A percentile compares a stretch with the other conserved stretches of the same genome.
Conservation (phyloP, 2,329 filamentous ascomycete species). For the Talaromyces sp. region DNA sequence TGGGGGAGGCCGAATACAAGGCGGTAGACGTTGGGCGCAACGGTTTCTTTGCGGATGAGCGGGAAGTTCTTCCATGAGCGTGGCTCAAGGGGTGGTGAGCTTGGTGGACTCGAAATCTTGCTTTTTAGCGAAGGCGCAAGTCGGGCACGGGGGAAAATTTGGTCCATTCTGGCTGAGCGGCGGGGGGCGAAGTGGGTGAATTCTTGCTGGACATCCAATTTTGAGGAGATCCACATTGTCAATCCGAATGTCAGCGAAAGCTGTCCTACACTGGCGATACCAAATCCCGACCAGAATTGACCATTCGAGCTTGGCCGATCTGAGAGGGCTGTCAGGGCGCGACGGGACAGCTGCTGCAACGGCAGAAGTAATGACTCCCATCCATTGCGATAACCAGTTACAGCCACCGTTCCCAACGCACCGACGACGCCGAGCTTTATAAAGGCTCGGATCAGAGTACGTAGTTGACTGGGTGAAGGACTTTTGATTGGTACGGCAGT, state of each 20-base stretch:
- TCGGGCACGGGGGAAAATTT: constrained; percentile 29
- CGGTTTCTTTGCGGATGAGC: constrained; percentile 33
- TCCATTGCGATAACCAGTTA: neutral
- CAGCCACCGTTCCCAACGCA: neutral
- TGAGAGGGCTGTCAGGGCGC: no score
- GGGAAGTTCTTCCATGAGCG: constrained; percentile 53
- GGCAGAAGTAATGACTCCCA: no score
- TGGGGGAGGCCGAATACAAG: constrained; percentile 55
- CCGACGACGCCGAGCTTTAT: neutral
- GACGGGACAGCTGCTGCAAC: no score
- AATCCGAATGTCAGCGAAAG: constrained; percentile 20
- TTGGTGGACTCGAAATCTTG: constrained; percentile 26
- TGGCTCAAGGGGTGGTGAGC: constrained; percentile 50
- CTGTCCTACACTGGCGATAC: constrained; percentile 24
- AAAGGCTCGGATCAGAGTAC: neutral
- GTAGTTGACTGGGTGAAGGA: neutral
- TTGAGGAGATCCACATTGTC: constrained; percentile 21
- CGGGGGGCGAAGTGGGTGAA: constrained; percentile 39
- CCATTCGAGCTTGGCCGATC: neutral
- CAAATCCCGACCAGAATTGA: constrained; percentile 24
- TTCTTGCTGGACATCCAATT: constrained; percentile 28
- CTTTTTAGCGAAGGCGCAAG: constrained; percentile 23
- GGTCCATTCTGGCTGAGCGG: constrained; percentile 41
- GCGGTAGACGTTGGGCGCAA: constrained; percentile 41
- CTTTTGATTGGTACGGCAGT: constrained; percentile 19